Conservation (phyloP, 805 yeast genomes). For the Candida ficus region DNA sequence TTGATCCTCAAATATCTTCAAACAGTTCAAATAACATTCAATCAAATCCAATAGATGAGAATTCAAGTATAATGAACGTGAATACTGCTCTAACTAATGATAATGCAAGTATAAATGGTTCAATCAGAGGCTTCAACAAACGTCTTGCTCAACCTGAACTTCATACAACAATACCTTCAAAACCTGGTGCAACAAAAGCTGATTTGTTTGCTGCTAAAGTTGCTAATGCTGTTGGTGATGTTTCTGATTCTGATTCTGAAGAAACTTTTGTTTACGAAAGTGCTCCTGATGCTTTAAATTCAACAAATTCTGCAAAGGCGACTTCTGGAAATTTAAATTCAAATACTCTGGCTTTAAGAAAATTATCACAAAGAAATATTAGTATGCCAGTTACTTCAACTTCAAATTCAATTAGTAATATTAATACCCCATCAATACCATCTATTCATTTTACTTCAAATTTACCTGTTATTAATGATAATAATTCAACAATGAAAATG, state of each 20-base stretch:
- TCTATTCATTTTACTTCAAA: neutral
- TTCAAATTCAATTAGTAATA: neutral
- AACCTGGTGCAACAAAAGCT: slow-evolving; percentile 58
- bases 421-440: neutral
- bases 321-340: slow-evolving; percentile 5
- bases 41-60: slow-evolving; percentile 6
- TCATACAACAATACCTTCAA: slow-evolving; percentile 10
- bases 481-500: slow-evolving; percentile 2
- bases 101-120: slow-evolving; percentile 21
- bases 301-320: slow-evolving; percentile 14
- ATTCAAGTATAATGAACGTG: slow-evolving; percentile 6
- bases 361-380: slow-evolving; percentile 21
- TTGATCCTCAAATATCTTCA: slow-evolving; percentile 13
- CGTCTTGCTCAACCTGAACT: slow-evolving; percentile 17
- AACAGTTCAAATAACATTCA: slow-evolving; percentile 11
- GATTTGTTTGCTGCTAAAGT: slow-evolving; percentile 93
- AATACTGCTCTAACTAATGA: slow-evolving; percentile 9
- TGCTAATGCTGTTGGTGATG: slow-evolving; percentile 92
- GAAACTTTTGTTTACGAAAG: slow-evolving; percentile 94
- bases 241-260: slow-evolving; percentile 80
- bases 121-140: slow-evolving; percentile 20
- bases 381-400: slow-evolving; percentile 23
- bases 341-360: slow-evolving; percentile 18
- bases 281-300: slow-evolving; percentile 23
- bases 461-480: slow-evolving; percentile 3